phyloP scores from a whole-genome alignment of 1,284 basidiomycete species.

The Marasmius fiardii region DNA sequence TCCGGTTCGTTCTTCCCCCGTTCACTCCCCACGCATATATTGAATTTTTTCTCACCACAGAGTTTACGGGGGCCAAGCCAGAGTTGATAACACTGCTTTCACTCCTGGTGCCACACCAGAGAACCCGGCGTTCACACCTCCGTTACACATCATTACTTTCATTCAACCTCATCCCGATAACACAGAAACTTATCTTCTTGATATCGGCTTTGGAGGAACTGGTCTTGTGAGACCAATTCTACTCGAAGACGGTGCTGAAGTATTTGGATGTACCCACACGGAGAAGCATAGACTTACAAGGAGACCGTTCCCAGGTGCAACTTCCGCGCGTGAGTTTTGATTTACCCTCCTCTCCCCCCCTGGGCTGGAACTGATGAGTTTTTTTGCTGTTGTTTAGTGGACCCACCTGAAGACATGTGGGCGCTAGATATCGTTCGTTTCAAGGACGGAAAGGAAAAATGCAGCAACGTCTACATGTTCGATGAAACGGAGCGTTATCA shows the following conservation, averaged over 20 bases:
- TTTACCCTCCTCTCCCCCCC: background rate
- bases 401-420: slow-evolving; percentile 22
- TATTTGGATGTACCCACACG: slow-evolving; percentile 22
- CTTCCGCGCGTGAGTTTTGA: slow-evolving; percentile 18
- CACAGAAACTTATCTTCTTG: slow-evolving; percentile 32
- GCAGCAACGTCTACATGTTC: slow-evolving; percentile 31
- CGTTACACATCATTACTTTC: slow-evolving; percentile 31
- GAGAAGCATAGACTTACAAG: slow-evolving; percentile 27
- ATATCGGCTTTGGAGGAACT: slow-evolving; percentile 31
- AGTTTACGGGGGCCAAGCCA: slow-evolving; percentile 26
- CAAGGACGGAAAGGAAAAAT: slow-evolving; percentile 13
- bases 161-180: slow-evolving; percentile 30
- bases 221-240: slow-evolving; percentile 31
- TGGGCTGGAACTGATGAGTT: background rate
- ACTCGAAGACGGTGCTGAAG: slow-evolving; percentile 25
- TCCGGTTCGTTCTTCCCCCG: slow-evolving; percentile 21
- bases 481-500: slow-evolving; percentile 29
- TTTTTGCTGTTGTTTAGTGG: slow-evolving; percentile 11
- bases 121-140: slow-evolving; percentile 18
- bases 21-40: background rate
- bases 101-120: background rate
- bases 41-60: slow-evolving; percentile 15
- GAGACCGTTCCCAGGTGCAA: slow-evolving; percentile 18
- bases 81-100: slow-evolving; percentile 22
- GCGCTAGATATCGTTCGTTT: slow-evolving; percentile 25